Conservation (phyloP, 2,329 filamentous ascomycete genomes). For the Trichoderma simmonsii region DNA sequence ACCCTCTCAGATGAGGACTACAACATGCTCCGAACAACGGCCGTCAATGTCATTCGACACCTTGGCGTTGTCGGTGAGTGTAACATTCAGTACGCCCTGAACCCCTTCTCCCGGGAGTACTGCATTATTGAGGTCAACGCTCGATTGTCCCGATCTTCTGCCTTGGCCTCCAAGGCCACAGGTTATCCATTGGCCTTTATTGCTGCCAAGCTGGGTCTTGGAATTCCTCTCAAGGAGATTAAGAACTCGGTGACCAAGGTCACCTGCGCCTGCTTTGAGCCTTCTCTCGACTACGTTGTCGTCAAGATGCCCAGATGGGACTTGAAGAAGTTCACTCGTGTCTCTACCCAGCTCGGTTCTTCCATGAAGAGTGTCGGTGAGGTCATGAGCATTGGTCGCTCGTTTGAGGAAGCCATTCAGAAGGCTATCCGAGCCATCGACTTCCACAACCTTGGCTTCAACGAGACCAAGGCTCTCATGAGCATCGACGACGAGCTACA, state of each 20-base stretch:
- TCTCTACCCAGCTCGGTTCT: constrained; percentile 91
- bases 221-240: constrained; percentile 94
- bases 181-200: constrained; percentile 96
- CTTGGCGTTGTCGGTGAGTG: constrained; percentile 97
- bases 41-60: constrained; percentile 95
- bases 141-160: constrained; percentile 89
- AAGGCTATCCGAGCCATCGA: constrained; percentile 96
- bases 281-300: constrained; percentile 94
- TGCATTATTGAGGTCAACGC: constrained; percentile 99
- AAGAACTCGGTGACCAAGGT: constrained; percentile 93
- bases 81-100: constrained; percentile 97
- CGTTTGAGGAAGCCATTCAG: constrained; percentile 97
- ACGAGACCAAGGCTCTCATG: constrained; percentile 88
- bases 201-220: constrained; percentile 91
- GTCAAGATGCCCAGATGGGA: constrained; percentile 99
- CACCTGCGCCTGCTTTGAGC: constrained; percentile 97
- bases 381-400: constrained; percentile 96
- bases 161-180: constrained; percentile 93
- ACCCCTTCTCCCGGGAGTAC: constrained; percentile 93
- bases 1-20: constrained; percentile 97
- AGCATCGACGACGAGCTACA: constrained; percentile 94
- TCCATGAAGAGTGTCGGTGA: constrained; percentile 99
- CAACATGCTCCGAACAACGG: constrained; percentile 97
- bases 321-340: constrained; percentile 96
- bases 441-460: constrained; percentile 92